Conservation (phyloP, 2,329 filamentous ascomycete species). For the Arthrobotrys entomopaga region DNA sequence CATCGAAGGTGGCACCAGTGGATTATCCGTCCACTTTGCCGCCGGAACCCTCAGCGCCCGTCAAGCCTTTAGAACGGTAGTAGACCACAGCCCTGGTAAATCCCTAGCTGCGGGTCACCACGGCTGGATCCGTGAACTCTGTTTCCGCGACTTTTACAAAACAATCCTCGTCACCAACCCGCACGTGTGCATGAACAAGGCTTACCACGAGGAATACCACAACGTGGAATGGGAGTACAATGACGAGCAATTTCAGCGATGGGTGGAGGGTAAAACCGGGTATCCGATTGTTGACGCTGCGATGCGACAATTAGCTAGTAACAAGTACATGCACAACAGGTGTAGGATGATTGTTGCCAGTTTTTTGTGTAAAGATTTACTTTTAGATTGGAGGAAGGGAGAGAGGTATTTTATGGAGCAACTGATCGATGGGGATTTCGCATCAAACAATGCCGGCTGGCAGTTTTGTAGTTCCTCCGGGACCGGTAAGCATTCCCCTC, state of each 20-base stretch:
- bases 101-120: slow-evolving; percentile 58
- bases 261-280: slow-evolving; percentile 79
- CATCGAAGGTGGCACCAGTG: slow-evolving; percentile 70
- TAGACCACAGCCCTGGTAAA: slow-evolving; percentile 71
- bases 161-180: slow-evolving; percentile 88
- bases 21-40: slow-evolving; percentile 77
- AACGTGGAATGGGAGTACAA: slow-evolving; percentile 84
- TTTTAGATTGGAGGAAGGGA: slow-evolving; percentile 84
- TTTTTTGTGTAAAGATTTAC: slow-evolving; percentile 81
- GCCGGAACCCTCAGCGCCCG: slow-evolving; percentile 74
- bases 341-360: slow-evolving; percentile 85
- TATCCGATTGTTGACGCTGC: slow-evolving; percentile 87
- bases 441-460: slow-evolving; percentile 79
- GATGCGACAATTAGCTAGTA: slow-evolving; percentile 78
- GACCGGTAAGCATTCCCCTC: slow-evolving; percentile 57
- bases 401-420: slow-evolving; percentile 85
- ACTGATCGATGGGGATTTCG: slow-evolving; percentile 81
- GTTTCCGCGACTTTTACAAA: slow-evolving; percentile 79
- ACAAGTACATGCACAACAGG: slow-evolving; percentile 85
- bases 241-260: slow-evolving; percentile 73
- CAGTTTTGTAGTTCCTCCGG: slow-evolving; percentile 61
- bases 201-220: slow-evolving; percentile 84
- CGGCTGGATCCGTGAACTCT: slow-evolving; percentile 51
- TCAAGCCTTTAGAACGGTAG: slow-evolving; percentile 73
- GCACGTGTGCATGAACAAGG: slow-evolving; percentile 78